A percentile compares a stretch with the other conserved stretches of the same genome.
phyloP scores from a whole-genome alignment of 331 rosid species.

The Erythrophleum ivorense region DNA sequence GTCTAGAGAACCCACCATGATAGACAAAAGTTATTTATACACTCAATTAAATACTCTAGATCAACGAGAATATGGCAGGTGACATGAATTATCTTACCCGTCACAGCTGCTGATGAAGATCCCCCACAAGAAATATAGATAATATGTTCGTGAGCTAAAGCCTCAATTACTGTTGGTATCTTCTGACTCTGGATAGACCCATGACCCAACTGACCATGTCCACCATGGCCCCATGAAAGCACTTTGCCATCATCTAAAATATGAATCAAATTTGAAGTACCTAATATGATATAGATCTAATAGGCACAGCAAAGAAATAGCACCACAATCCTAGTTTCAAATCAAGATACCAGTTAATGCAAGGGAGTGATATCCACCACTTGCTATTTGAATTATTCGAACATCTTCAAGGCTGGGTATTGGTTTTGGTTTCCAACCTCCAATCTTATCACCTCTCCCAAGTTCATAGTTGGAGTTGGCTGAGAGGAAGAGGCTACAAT shows the following conservation, averaged over 20 bases:
- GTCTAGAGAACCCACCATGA: conserved; percentile 16
- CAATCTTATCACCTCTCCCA: conserved; percentile 87
- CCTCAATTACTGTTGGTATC: conserved; percentile 69
- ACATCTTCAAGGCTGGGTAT: conserved; percentile 73
- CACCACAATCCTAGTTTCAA: conserved; percentile 2
- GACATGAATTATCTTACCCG: conserved; percentile 55
- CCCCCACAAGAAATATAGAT: conserved; percentile 84
- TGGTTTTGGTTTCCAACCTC: conserved; percentile 90
- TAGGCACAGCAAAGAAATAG: conserved; percentile 27
- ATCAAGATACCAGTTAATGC: conserved; percentile 77
- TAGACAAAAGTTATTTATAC: conserved; percentile 22
- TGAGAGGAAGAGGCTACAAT: conserved; percentile 44
- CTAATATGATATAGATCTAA: conserved; percentile 21
- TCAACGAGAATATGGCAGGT: conserved; percentile 12
- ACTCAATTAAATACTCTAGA: conserved; percentile 3
- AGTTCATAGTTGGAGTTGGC: conserved; percentile 95
- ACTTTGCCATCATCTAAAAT: conserved; percentile 83
- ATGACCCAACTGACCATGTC: conserved; percentile 94
- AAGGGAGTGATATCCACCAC: conserved; percentile 97
- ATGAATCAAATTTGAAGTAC: conserved; percentile 36
- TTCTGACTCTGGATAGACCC: conserved; percentile 69
- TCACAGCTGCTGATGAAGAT: conserved; percentile 85
- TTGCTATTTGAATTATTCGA: conserved; percentile 70
- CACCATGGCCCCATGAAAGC: conserved; percentile 98
- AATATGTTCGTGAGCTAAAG: conserved; percentile 59